Conservation (phyloP, 257 asterid species). For the Plectranthus barbatus region DNA sequence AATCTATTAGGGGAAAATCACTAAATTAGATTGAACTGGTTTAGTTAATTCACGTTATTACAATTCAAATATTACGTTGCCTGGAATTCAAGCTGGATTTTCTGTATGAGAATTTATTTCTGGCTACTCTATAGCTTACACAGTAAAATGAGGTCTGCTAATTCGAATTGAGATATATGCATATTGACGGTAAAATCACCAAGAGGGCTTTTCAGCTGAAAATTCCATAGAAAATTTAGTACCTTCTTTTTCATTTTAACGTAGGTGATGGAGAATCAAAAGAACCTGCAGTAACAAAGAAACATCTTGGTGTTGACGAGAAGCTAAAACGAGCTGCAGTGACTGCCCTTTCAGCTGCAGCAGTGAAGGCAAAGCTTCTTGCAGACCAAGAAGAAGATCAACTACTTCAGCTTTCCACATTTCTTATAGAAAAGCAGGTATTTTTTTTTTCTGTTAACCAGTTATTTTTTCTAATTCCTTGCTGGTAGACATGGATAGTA, state of each 20-base stretch:
- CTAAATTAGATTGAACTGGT: not conserved
- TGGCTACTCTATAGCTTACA: not conserved
- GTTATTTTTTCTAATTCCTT: not conserved
- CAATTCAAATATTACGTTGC: not conserved
- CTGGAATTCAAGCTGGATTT: not conserved
- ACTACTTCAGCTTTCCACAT: slow-evolving; percentile 69
- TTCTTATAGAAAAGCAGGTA: slow-evolving; percentile 86
- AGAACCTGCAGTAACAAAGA: slow-evolving; percentile 20
- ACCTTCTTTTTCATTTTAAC: slow-evolving; percentile 8
- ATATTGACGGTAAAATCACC: not conserved
- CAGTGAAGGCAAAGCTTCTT: slow-evolving; percentile 90
- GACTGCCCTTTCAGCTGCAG: slow-evolving; percentile 90
- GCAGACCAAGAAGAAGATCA: slow-evolving; percentile 93
- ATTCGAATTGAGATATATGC: not conserved
- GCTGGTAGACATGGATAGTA: slow-evolving; percentile 7
- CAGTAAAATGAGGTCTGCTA: not conserved
- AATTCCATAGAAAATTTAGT: slow-evolving; percentile 11
- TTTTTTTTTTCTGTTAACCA: not conserved
- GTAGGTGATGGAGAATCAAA: slow-evolving; percentile 36
- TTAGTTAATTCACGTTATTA: not conserved
- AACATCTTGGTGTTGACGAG: slow-evolving; percentile 22
- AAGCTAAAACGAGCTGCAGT: slow-evolving; percentile 72
- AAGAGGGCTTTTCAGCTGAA: not conserved
- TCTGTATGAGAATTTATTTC: not conserved
- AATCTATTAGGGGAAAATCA: not conserved